Base-by-base conservation (phyloP, 345 rosid species). In the Durio zibethinus region DNA sequence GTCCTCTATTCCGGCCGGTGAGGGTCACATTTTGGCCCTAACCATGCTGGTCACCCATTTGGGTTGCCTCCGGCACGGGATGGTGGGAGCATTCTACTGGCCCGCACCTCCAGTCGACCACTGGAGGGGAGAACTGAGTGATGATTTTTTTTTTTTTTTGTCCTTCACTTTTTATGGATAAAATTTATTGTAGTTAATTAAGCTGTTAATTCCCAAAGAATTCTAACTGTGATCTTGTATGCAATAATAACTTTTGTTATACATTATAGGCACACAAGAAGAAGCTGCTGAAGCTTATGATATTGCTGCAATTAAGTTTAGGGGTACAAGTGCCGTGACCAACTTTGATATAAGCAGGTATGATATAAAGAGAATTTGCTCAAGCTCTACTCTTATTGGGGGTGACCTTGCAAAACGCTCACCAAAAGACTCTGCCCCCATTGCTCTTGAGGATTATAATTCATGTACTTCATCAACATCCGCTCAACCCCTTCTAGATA, bases 221-320 rank as follows among this genome's bases (percentile, higher is more conserved):
- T 14, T 7, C 15, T 10, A 57, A 25, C 33, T 11, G 62, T 43
- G 11, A 18, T 47, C 2, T 9, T 52, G 14, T 5, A 35, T 53
- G 64, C 27, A 73, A 5, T 42, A 10, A 0, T 27, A 10, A 42
- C 5, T 5, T 47, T 31, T 59, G 31, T 60, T 29, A 29, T 52
- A 5, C 38, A 16, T 5, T 10, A 2, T 71, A 93, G 98, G 94
- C 82, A 93, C 97, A 3, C 97, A 93, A 61, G 98, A 92, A 80
- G 92, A 92, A 87, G 98, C 98, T 20, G 98, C 98, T 0, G 98
- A 93, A 74, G 98, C 97, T 15, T 93, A 93, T 62, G 98, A 92
- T 80, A 92, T 93, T 31, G 98, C 97, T 40, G 97, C 98, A 63
- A 93, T 93, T 45, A 93, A 93, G 75, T 93, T 93, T 76, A 81